These are phyloP conservation scores for Gossypium gossypioides DNA, from an alignment of 441 rosid species.

Conservation along the genomic window DNA sequence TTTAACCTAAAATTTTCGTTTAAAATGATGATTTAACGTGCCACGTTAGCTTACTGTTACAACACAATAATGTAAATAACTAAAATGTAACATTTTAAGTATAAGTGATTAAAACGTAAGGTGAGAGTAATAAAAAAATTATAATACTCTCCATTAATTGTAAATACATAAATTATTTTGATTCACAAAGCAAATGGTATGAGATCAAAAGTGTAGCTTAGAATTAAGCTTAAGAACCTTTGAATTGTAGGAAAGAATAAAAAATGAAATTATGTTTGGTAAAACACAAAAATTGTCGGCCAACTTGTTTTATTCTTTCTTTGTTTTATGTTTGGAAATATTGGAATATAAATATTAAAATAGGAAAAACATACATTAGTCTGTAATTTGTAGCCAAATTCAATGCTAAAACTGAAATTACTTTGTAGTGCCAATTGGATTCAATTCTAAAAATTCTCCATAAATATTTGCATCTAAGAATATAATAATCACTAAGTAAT, in stretches of 20 bases:
- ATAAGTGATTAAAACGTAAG: too few relatives aligned
- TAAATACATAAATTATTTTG: too few relatives aligned
- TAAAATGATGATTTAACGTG: too few relatives aligned
- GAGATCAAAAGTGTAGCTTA: background rate
- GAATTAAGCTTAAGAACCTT: background rate
- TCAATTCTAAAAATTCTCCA: background rate
- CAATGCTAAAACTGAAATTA: background rate
- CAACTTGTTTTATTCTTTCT: background rate
- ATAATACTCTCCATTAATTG: too few relatives aligned
- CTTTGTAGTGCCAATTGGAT: background rate
- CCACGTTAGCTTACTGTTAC: too few relatives aligned
- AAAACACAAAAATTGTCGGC: background rate
- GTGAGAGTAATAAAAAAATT: too few relatives aligned
- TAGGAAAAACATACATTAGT: too few relatives aligned
- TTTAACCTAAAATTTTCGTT: too few relatives aligned
- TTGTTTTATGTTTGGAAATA: too few relatives aligned
- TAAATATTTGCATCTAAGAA: constrained; percentile 2
- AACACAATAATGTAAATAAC: too few relatives aligned
- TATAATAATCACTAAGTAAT: background rate
- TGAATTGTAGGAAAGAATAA: background rate
- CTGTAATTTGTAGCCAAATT: background rate
- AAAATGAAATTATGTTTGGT: background rate
- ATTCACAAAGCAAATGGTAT: background rate
- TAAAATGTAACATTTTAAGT: too few relatives aligned
- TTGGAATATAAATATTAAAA: too few relatives aligned